Evolutionary conservation across 345 rosid genomes (phyloP).

Genomic region (Boechera retrofracta): DNA sequence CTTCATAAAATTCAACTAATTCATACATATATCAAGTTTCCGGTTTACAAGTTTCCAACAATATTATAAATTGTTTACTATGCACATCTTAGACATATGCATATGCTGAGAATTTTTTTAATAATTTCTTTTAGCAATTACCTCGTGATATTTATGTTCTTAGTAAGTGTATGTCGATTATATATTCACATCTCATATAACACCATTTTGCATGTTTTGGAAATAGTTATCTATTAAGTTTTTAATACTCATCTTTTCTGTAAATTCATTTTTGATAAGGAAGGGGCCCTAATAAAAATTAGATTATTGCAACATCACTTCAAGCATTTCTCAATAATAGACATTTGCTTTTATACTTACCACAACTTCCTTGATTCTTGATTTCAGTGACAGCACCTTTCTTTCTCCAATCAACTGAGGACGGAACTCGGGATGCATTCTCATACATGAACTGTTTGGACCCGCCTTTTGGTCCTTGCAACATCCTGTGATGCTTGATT

Average conservation of each 20-base stretch:
- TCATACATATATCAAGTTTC: not conserved
- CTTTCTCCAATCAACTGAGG: conserved; percentile 76
- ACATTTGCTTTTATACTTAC: conserved; percentile 45
- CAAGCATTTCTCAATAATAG: conserved; percentile 10
- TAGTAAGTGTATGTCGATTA: too few species aligned
- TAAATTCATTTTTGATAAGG: too few species aligned
- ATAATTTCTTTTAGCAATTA: too few species aligned
- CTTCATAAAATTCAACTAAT: not conserved
- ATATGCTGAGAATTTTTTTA: too few species aligned
- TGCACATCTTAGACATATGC: too few species aligned
- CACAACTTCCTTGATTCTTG: conserved; percentile 83
- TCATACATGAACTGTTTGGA: conserved; percentile 66
- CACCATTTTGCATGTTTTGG: too few species aligned
- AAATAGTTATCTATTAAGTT: too few species aligned
- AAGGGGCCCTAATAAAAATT: not conserved
- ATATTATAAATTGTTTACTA: too few species aligned
- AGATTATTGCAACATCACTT: not conserved
- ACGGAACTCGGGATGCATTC: conserved; percentile 46
- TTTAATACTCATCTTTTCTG: too few species aligned
- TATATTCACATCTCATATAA: too few species aligned
- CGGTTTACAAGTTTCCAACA: too few species aligned
- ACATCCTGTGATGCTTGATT: conserved; percentile 66
- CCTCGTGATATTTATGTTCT: too few species aligned
- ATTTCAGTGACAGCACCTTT: conserved; percentile 72
- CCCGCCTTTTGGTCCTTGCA: conserved; percentile 51